Base-by-base conservation (phyloP, 768 basidiomycete genomes). In the Leccinum broughii region DNA sequence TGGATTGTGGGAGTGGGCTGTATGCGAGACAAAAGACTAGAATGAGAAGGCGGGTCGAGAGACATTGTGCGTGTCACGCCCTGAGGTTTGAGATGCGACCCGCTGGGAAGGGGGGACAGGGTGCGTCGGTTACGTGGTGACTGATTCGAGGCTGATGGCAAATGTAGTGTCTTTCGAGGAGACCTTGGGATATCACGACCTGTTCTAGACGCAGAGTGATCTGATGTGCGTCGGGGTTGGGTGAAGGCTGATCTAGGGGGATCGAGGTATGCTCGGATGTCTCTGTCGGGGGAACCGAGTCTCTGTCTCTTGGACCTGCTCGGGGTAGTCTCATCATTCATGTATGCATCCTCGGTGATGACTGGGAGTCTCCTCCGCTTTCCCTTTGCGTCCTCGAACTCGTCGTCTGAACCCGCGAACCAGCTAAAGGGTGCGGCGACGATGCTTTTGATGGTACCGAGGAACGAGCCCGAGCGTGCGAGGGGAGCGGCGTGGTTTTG, bases 371-470 rank as follows among this genome's bases (percentile, higher is more conserved):
- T 77, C 66, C 85, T 78, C 63, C 86, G 83, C 70, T 87, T 87
- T 63, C 84, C 84, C 44, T 75, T 78, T 59, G 76, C 69, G 68
- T 81, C 80, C 64, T 77, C 79, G 50, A 79, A 75, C 63, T 82
- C 82, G 68, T 82, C 82, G 62, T 78, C 77, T 61, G 77, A 71
- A 64, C 77, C 72, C 64, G 82, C 80, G 75, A 88, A 85, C 75
- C 82, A 78, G 53, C 72, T 51, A 64, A 88, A 77, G 50, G 87
- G 85, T 20, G 85, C 84, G 34, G 85, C 82, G 62, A 89, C 86
- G 70, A 88, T 76, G 75, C 79, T 83, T 78, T 83, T 88, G 73
- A 89, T 81, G 51, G 85, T 72, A 54, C 84, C 85, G 48, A 88
- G 70, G 66, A 89, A 78, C 28, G 87, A 87, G 20, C 77, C 82